Conservation (phyloP, 352 stramenopile species). For the Phytopythium ostracodes region DNA sequence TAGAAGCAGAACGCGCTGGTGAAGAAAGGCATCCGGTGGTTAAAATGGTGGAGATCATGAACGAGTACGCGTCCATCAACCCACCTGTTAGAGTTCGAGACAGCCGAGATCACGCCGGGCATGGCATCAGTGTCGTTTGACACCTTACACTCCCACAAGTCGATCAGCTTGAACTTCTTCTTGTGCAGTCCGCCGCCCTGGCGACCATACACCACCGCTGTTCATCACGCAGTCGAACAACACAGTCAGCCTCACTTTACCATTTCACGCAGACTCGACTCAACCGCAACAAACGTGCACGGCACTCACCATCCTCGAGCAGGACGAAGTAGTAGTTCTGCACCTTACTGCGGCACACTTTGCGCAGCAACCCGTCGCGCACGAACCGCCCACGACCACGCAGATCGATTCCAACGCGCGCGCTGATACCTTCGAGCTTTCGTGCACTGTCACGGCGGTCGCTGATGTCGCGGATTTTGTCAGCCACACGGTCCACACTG, state of each 20-base stretch:
- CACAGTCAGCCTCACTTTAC: not conserved
- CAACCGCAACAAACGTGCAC: not conserved
- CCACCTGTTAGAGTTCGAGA: slow-evolving; percentile 65
- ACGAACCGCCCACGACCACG: slow-evolving; percentile 53
- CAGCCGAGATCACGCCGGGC: slow-evolving; percentile 62
- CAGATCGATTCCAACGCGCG: slow-evolving; percentile 68
- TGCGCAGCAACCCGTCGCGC: slow-evolving; percentile 74
- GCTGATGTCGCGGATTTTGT: slow-evolving; percentile 81
- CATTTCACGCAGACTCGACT: not conserved
- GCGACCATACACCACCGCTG: slow-evolving; percentile 73
- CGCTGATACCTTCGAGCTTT: slow-evolving; percentile 55
- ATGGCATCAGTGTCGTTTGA: slow-evolving; percentile 66
- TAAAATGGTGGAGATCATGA: slow-evolving; percentile 1
- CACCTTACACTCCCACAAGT: slow-evolving; percentile 75
- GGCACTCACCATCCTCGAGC: slow-evolving; percentile 68
- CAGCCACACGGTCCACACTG: slow-evolving; percentile 69
- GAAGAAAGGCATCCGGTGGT: slow-evolving; percentile 4
- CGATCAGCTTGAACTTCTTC: slow-evolving; percentile 81
- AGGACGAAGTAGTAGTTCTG: slow-evolving; percentile 84
- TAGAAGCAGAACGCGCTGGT: slow-evolving; percentile 81
- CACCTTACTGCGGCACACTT: slow-evolving; percentile 83
- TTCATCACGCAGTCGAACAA: slow-evolving; percentile 1
- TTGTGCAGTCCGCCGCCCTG: slow-evolving; percentile 54
- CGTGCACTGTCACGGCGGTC: slow-evolving; percentile 59
- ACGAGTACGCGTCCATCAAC: not conserved